phyloP scores from a whole-genome alignment of 345 rosid species.

The Murraya koenigii region DNA sequence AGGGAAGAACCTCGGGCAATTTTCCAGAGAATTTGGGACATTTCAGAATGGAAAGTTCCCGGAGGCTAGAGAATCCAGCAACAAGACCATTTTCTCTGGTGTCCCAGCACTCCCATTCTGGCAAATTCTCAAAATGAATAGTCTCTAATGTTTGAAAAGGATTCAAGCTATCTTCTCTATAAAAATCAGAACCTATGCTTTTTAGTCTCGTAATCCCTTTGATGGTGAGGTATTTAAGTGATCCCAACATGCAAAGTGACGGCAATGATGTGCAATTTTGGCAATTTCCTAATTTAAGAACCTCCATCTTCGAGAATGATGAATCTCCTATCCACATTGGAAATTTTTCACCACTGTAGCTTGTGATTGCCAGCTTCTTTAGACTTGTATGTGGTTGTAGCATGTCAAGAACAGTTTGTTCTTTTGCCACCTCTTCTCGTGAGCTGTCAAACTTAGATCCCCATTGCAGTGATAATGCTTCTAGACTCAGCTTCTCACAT shows the following conservation, averaged over 20 bases:
- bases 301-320: not conserved
- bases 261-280: not conserved
- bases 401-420: not conserved
- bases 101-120: not conserved
- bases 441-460: not conserved
- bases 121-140: not conserved
- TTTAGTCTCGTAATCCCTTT: not conserved
- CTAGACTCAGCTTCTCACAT: not conserved
- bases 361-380: not conserved
- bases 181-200: not conserved
- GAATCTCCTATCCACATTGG: not conserved
- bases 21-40: not conserved
- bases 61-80: not conserved
- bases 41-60: not conserved
- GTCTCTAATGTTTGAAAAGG: not conserved
- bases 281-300: not conserved
- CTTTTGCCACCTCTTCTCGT: not conserved
- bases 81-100: not conserved
- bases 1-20: not conserved
- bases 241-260: not conserved
- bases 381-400: not conserved
- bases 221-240: slow-evolving; percentile 2
- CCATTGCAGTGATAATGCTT: not conserved
- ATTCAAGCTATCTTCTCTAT: not conserved
- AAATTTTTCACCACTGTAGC: not conserved